phyloP scores from a whole-genome alignment of 345 rosid genomes.

The Gossypioides kirkii region DNA sequence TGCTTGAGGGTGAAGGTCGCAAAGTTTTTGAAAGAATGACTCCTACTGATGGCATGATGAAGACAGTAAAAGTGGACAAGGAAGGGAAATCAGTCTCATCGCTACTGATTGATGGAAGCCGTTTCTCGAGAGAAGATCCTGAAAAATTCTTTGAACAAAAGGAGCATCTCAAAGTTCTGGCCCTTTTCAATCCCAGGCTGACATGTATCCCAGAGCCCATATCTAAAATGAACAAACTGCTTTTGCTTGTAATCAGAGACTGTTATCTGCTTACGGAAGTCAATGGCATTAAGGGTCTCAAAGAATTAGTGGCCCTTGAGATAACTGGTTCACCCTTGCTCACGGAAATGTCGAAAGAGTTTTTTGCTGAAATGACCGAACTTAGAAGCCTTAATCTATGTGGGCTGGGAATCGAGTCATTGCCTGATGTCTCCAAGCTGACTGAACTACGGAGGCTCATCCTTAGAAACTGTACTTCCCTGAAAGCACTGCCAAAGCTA shows the following conservation, averaged over 20 bases:
- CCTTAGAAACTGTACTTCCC: slow-evolving; percentile 31
- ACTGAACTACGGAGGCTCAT: slow-evolving; percentile 37
- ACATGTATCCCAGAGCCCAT: slow-evolving; percentile 15
- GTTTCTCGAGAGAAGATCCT: slow-evolving; percentile 22
- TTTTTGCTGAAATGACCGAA: slow-evolving; percentile 22
- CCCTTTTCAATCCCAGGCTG: slow-evolving; percentile 32
- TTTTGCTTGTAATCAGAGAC: slow-evolving; percentile 42
- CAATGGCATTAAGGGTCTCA: slow-evolving; percentile 19
- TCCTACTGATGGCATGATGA: slow-evolving; percentile 43
- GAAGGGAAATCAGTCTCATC: slow-evolving; percentile 24
- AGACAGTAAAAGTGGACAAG: slow-evolving; percentile 27
- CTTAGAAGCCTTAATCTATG: slow-evolving; percentile 57
- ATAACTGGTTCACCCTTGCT: slow-evolving; percentile 46
- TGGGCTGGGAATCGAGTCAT: slow-evolving; percentile 23
- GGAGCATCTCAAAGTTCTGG: slow-evolving; percentile 34
- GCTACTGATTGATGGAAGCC: slow-evolving; percentile 42
- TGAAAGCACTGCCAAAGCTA: slow-evolving; percentile 36
- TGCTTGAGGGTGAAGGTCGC: slow-evolving; percentile 19
- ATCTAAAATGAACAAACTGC: slow-evolving; percentile 20
- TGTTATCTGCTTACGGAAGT: slow-evolving; percentile 31
- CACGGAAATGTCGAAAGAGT: slow-evolving; percentile 15
- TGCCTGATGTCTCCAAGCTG: slow-evolving; percentile 30
- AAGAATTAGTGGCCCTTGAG: slow-evolving; percentile 40
- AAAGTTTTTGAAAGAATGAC: slow-evolving; percentile 40
- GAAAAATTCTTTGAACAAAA: slow-evolving; percentile 18